Conservation (phyloP, 169 alveolate genomes). For the Cryptosporidium baileyi region DNA sequence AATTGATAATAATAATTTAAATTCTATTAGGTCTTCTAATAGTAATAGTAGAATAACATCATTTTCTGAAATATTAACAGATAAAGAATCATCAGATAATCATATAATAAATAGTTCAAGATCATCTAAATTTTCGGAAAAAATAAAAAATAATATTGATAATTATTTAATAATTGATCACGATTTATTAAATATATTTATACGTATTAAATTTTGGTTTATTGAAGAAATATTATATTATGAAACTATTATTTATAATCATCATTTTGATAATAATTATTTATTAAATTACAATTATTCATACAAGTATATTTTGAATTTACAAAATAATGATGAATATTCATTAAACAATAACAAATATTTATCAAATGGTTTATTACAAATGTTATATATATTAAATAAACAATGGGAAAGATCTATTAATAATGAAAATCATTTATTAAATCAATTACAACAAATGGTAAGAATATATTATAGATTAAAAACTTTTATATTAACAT, state of each 20-base stretch:
- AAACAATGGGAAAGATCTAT: slow-evolving; percentile 61
- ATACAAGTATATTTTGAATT: background rate
- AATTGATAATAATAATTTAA: background rate
- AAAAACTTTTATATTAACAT: background rate
- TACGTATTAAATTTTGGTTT: slow-evolving; percentile 31
- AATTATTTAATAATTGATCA: background rate
- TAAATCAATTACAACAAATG: slow-evolving; percentile 50
- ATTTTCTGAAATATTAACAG: slow-evolving; percentile 38
- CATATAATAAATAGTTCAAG: background rate
- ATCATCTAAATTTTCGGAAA: slow-evolving; percentile 34
- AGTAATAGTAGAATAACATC: slow-evolving; percentile 23
- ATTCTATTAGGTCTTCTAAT: background rate
- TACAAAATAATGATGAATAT: background rate
- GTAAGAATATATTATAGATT: slow-evolving; percentile 60
- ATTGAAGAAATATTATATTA: slow-evolving; percentile 36
- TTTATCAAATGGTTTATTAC: slow-evolving; percentile 11
- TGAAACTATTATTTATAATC: background rate
- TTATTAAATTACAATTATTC: background rate
- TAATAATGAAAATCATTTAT: background rate
- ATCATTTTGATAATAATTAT: background rate
- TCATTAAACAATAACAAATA: background rate
- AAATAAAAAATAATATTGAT: background rate
- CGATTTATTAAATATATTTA: background rate
- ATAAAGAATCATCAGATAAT: background rate
- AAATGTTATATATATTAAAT: slow-evolving; percentile 16